Evolutionary conservation across 768 basidiomycete species (phyloP), one percentile per base, ranked within the genome.

Genomic region (Dentipellis sp.): DNA sequence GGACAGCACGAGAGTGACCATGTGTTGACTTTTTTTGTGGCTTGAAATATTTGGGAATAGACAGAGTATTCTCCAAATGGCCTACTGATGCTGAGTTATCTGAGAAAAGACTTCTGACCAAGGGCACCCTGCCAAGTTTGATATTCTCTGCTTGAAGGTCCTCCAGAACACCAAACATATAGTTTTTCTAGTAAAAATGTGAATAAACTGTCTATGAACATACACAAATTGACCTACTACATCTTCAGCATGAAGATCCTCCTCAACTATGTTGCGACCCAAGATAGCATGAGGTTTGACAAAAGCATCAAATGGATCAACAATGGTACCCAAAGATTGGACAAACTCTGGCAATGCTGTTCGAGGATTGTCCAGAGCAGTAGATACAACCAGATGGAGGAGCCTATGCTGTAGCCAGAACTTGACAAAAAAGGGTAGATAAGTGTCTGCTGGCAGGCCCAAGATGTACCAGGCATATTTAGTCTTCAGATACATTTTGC

Each of bases 381-480:
- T 65, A 0, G 67, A 66, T 14, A 81, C 67, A 4, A 82, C 57
- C n/a, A 78, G 66, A 60, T 83, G 77, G 1, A 80, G 67, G 16
- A 83, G 53, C 1, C 71, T 74, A 59, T 84, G 81, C 48, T 68
- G 71, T 9, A 73, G 68, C 74, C 77, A 81, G 56, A 84, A 80
- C 0, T 67, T 57, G 0, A 57, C 57, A 62, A 74, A 87, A 53
- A 74, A 77, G 0, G 71, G 67, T 12, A 52, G 50, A 59, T 88
- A 88, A 2, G 54, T 36, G 1, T 52, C 47, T 0, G 79, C 74
- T 0, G 86, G 83, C 1, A 58, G 57, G 10, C 75, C 73, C 2
- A 89, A 72, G 54, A 88, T 83, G 59, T 89, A 89, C 86, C 86
- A 89, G 0, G 86, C 84, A 65, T 69, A 65, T 46, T 72, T 47